phyloP scores from a whole-genome alignment of 371 early-diverging fungal species.

The Batkoa obscura region DNA sequence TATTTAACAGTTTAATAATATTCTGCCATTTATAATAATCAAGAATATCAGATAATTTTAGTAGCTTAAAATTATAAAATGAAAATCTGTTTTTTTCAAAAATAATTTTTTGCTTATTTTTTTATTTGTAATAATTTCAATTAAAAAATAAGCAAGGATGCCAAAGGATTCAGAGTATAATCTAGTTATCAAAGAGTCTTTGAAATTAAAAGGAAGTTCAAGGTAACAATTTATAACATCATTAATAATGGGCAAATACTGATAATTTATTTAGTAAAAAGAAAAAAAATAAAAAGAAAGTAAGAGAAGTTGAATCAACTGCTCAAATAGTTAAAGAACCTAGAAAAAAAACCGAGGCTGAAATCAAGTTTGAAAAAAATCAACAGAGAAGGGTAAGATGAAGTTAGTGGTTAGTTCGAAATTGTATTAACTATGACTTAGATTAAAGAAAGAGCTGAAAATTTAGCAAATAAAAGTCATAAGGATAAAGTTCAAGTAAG shows the following conservation, averaged over 20 bases:
- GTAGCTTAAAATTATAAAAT: too few relatives aligned
- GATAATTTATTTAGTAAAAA: neutral
- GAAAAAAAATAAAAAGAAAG: neutral
- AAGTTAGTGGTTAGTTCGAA: neutral
- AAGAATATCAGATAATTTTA: too few relatives aligned
- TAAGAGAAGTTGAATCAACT: neutral
- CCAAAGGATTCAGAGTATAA: too few relatives aligned
- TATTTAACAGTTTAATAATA: too few relatives aligned
- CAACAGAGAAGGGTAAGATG: neutral
- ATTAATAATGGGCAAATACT: too few relatives aligned
- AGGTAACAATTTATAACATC: neutral
- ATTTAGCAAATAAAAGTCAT: neutral
- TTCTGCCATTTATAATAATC: too few relatives aligned
- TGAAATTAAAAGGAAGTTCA: neutral
- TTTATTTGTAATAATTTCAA: too few relatives aligned
- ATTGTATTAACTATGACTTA: neutral
- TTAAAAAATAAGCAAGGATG: too few relatives aligned
- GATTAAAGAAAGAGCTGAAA: neutral
- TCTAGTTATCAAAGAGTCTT: neutral
- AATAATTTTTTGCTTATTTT: too few relatives aligned
- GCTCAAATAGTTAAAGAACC: neutral
- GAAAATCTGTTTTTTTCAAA: too few relatives aligned
- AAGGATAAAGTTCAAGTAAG: conserved; percentile 1
- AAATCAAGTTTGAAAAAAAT: neutral
- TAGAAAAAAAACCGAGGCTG: neutral